Evolutionary conservation across 192 early-diverging fungal genomes (phyloP).

Genomic region (Rhizoclosmatium sp.): DNA sequence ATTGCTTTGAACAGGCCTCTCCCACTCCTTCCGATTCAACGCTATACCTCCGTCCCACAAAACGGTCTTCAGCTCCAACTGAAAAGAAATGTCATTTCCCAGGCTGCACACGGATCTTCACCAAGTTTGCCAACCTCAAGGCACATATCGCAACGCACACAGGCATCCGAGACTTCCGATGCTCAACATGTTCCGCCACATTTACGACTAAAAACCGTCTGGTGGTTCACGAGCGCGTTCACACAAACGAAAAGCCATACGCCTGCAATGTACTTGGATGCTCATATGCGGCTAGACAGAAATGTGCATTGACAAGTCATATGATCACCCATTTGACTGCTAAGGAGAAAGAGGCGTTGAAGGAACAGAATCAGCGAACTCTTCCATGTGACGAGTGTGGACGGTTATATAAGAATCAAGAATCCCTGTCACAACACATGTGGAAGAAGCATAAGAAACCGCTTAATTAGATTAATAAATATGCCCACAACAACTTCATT

Average conservation of each 20-base stretch:
- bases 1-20: too few relatives aligned
- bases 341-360: not conserved
- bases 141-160: not conserved
- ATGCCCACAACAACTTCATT: too few relatives aligned
- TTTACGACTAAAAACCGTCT: not conserved
- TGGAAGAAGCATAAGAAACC: slow-evolving; percentile 1
- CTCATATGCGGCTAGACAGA: not conserved
- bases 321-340: not conserved
- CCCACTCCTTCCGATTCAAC: too few relatives aligned
- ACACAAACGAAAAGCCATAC: not conserved
- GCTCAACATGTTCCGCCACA: not conserved
- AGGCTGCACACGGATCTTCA: not conserved
- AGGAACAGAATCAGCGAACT: not conserved
- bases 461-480: too few relatives aligned
- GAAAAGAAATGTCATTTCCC: not conserved
- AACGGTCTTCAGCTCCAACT: too few relatives aligned
- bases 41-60: too few relatives aligned
- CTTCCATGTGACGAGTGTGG: slow-evolving; percentile 19
- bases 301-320: not conserved
- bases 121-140: not conserved
- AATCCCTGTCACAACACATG: not conserved
- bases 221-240: not conserved
- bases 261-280: not conserved
- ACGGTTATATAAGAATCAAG: slow-evolving; percentile 11
- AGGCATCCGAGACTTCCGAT: not conserved